A percentile compares a stretch with the other conserved stretches of the same genome.
phyloP scores from a whole-genome alignment of 768 basidiomycete species.

The Cubamyces lactineus region DNA sequence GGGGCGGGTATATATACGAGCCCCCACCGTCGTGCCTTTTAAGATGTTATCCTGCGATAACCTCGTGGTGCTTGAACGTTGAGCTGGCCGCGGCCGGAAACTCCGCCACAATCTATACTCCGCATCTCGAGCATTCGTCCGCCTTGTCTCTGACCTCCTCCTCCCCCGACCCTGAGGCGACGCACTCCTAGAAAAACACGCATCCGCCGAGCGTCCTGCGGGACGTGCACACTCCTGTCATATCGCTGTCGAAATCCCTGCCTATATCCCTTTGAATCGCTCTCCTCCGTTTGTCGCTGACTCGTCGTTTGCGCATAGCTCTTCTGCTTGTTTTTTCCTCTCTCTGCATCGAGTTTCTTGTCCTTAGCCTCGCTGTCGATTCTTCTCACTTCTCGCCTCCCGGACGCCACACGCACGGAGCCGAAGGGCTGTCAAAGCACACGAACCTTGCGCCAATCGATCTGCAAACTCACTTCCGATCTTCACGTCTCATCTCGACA shows the following conservation, averaged over 20 bases:
- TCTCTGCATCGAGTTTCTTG: slow-evolving; percentile 25
- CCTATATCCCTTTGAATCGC: slow-evolving; percentile 37
- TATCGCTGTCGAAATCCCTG: slow-evolving; percentile 37
- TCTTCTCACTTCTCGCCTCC: slow-evolving; percentile 23
- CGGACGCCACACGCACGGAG: slow-evolving; percentile 17
- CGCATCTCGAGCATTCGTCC: slow-evolving; percentile 20
- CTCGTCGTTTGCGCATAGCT: slow-evolving; percentile 37
- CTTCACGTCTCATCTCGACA: slow-evolving; percentile 26
- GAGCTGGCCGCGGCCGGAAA: slow-evolving; percentile 19
- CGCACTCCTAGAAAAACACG: slow-evolving; percentile 18
- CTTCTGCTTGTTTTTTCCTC: slow-evolving; percentile 31
- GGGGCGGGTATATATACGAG: slow-evolving; percentile 16
- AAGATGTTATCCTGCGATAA: slow-evolving; percentile 13
- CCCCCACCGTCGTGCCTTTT: slow-evolving; percentile 7
- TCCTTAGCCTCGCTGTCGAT: slow-evolving; percentile 31
- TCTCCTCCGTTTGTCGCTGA: slow-evolving; percentile 38
- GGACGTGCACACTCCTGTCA: slow-evolving; percentile 32
- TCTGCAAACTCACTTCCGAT: slow-evolving; percentile 26
- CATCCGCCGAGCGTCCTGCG: slow-evolving; percentile 30
- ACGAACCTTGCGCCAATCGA: slow-evolving; percentile 25
- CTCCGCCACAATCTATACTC: slow-evolving; percentile 31
- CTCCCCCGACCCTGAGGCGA: slow-evolving; percentile 20
- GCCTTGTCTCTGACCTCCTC: slow-evolving; percentile 18
- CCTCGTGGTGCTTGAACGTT: slow-evolving; percentile 14
- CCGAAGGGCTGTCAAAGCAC: slow-evolving; percentile 14